Evolutionary conservation across 208 protist genomes (phyloP).

Genomic region (Leishmania braziliensis): DNA sequence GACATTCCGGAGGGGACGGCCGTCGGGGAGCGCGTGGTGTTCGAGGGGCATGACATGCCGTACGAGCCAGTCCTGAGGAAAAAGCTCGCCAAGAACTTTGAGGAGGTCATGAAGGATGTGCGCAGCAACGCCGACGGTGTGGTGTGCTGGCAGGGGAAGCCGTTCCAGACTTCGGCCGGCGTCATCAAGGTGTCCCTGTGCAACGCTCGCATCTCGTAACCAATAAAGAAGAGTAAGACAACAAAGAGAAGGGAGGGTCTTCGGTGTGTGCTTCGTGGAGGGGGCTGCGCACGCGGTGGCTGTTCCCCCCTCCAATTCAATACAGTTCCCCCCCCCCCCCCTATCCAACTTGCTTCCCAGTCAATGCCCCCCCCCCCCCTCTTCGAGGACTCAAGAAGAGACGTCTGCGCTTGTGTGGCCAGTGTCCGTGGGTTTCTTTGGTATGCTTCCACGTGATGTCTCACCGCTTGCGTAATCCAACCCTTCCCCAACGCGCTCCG

Average conservation of each 20-base stretch:
- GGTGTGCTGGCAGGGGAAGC: conserved; percentile 70
- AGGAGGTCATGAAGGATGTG: conserved; percentile 80
- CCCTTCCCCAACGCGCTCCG: neutral
- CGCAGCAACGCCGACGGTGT: conserved; percentile 69
- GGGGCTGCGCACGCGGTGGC: neutral
- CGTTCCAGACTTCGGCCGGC: conserved; percentile 69
- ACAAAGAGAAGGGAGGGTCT: neutral
- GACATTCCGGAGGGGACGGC: conserved; percentile 81
- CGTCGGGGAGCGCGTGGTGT: conserved; percentile 90
- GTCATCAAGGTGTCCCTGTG: conserved; percentile 63
- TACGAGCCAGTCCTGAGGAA: conserved; percentile 88
- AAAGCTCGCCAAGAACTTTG: conserved; percentile 92
- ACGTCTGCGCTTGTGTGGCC: neutral
- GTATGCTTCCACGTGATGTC: neutral
- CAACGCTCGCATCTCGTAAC: conserved; percentile 73
- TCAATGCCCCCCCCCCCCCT: neutral
- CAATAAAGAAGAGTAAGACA: neutral
- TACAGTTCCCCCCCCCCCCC: neutral
- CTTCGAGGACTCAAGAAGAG: neutral
- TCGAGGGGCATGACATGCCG: conserved; percentile 81
- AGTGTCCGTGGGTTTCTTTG: neutral
- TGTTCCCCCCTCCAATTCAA: neutral
- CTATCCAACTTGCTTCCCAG: neutral
- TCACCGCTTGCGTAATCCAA: neutral
- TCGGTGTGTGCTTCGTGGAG: neutral